Evolutionary conservation across 2,329 filamentous ascomycete genomes (phyloP), one percentile per base, ranked within the genome.

Genomic region (Byssochlamys sp.): DNA sequence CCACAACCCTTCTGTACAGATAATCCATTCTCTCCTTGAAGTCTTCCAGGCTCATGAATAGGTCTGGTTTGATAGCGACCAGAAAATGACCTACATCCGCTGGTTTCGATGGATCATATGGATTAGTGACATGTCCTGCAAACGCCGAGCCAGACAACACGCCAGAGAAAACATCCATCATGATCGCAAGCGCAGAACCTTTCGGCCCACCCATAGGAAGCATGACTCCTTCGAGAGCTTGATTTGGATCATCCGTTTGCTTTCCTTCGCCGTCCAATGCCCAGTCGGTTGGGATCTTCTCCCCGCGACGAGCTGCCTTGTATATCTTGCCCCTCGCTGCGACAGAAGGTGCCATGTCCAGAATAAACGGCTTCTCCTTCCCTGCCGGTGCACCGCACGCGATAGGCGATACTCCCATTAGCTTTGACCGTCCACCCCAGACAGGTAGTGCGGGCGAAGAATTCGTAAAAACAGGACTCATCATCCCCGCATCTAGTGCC

Each of bases 161-260:
- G 1, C 89, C 89, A 0, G 88, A 91, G 67, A 94, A 92, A 1
- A 95, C 87, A 67, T 94, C 89, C 90, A 94, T 94, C 87, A 91
- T 92, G 57, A 94, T 83, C 0, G 87, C 77, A 48, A 94, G 70
- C 0, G 82, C 90, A 1, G 86, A 89, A 0, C 90, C 90, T 71
- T 94, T 94, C 0, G 89, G 88, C 0, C 90, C 89, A 2, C 89
- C 89, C 87, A 94, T 91, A 0, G 89, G 89, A 24, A 92, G 74
- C 89, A 94, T 92, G 2, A 91, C 87, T 1, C 89, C 89, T 33
- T 84, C 82, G 9, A 94, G 74, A 0, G 89, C 90, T 24, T 78
- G 79, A 1, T 78, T 81, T 0, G 90, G 88, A 63, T 94, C 88
- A 57, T 87, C 82, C 0, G 88, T 90, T n/a, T 74, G 78, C 11